Evolutionary conservation across 208 protist genomes (phyloP).

Genomic region (Trypanosoma rangeli): DNA sequence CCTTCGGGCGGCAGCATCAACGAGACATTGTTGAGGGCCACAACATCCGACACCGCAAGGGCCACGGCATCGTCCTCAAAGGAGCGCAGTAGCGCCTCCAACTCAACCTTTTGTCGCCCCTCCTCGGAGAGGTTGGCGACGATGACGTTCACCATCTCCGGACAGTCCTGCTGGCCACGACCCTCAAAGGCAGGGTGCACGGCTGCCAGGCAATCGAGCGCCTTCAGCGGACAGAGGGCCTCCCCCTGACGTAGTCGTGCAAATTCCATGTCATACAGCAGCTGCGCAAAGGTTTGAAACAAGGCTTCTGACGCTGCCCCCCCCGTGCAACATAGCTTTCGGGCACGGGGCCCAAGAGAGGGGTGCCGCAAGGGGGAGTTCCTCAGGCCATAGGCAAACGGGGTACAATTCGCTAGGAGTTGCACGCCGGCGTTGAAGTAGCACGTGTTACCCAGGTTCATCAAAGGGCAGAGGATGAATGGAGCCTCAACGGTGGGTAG

Average conservation of each 20-base stretch:
- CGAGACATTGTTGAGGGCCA: neutral
- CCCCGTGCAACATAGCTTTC: conserved; percentile 31
- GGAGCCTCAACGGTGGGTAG: conserved; percentile 6
- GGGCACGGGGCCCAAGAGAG: conserved; percentile 5
- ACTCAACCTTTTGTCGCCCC: conserved; percentile 44
- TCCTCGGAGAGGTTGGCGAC: conserved; percentile 78
- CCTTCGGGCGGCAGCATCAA: neutral
- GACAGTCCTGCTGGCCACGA: conserved; percentile 83
- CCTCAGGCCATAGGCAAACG: conserved; percentile 65
- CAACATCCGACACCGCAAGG: neutral
- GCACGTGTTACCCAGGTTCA: conserved; percentile 98
- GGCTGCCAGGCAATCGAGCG: conserved; percentile 53
- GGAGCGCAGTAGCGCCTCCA: conserved; percentile 47
- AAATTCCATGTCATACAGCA: conserved; percentile 69
- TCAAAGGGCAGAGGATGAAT: conserved; percentile 77
- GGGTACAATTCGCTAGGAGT: conserved; percentile 88
- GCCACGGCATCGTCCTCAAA: conserved; percentile 37
- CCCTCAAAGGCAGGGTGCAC: conserved; percentile 82
- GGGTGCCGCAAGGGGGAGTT: conserved; percentile 39
- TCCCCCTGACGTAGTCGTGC: conserved; percentile 15
- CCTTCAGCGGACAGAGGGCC: conserved; percentile 45
- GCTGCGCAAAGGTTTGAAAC: conserved; percentile 43
- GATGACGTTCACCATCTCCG: conserved; percentile 79
- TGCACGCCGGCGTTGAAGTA: conserved; percentile 97
- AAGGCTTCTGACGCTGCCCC: conserved; percentile 39